These are phyloP conservation scores for Pyrenula aspistea DNA, from an alignment of 495 filamentous ascomycete species.

Conservation along the genomic window DNA sequence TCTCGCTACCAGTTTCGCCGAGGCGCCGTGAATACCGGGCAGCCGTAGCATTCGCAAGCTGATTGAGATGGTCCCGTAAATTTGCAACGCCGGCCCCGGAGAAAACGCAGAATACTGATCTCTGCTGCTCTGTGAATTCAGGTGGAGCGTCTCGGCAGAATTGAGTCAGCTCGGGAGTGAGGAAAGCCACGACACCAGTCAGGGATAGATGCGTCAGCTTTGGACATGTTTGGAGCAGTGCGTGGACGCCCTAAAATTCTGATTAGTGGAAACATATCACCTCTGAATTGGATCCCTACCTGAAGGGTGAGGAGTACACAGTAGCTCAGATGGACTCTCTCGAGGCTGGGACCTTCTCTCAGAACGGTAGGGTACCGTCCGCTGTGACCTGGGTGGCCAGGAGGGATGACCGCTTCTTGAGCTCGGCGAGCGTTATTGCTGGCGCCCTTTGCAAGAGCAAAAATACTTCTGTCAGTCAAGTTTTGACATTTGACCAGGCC, in stretches of 20 bases:
- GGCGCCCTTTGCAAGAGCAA: slow-evolving; percentile 55
- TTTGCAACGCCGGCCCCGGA: slow-evolving; percentile 72
- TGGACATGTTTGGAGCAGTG: slow-evolving; percentile 79
- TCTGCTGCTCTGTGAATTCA: slow-evolving; percentile 92
- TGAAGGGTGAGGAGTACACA: slow-evolving; percentile 69
- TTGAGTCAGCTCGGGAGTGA: slow-evolving; percentile 60
- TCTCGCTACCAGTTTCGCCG: not conserved
- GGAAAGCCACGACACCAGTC: slow-evolving; percentile 78
- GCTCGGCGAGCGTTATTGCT: slow-evolving; percentile 24
- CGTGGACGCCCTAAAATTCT: slow-evolving; percentile 70
- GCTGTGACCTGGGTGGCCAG: slow-evolving; percentile 17
- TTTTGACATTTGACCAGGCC: slow-evolving; percentile 85
- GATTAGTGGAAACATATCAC: slow-evolving; percentile 5
- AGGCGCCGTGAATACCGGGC: not conserved
- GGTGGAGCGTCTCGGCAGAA: slow-evolving; percentile 81
- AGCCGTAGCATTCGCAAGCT: slow-evolving; percentile 13
- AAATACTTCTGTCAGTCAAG: slow-evolving; percentile 83
- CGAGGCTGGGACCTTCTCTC: slow-evolving; percentile 38
- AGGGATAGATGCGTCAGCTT: slow-evolving; percentile 89
- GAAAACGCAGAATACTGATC: slow-evolving; percentile 94
- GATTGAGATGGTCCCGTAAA: slow-evolving; percentile 68
- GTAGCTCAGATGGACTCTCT: slow-evolving; percentile 95
- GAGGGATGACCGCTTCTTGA: slow-evolving; percentile 1
- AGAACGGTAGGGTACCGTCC: slow-evolving; percentile 20
- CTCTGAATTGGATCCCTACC: slow-evolving; percentile 36